Evolutionary conservation across 2,329 filamentous ascomycete species (phyloP), one percentile per base, ranked within the genome.

Genomic region (Aspergillus tamarii): DNA sequence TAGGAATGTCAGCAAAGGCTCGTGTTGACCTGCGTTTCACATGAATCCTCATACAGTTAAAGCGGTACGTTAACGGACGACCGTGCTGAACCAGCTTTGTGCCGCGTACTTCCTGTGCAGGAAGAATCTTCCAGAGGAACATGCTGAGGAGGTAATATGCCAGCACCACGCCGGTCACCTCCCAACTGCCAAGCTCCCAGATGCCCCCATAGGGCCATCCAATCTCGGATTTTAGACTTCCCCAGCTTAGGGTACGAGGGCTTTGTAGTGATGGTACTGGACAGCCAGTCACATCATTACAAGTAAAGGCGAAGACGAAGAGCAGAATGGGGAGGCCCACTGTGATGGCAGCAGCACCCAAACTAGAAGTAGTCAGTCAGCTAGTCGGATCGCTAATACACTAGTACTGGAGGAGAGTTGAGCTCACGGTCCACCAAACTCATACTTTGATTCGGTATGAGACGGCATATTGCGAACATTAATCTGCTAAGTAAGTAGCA

Each of bases 261-360:
- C 85, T 84, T 32, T 96, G 84, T 9, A 93, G 84, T 8, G 91
- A 91, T 7, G 93, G 92, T 2, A 91, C 88, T 48, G 94, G 94
- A 74, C 94, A 97, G 63, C 94, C 94, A 11, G 92, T 89, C 65
- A 94, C 83, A 75, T 97, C 93, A 80, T 97, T 97, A 84, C 94
- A 97, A 71, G 89, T 83, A 74, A 97, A 96, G 52, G 89, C 85
- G 74, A 94, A 89, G 70, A 88, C 76, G 79, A 94, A 95, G 71
- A 92, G 87, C 68, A 93, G 84, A 48, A 94, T 64, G 0, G 94
- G 94, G 0, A 97, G 87, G 61, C 89, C 88, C 71, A 95, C 89
- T 4, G 90, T 91, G 73, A 97, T 91, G 65, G 80, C 84, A 61
- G 89, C 85, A 46, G 91, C 91, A 61, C 93, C 93, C 34, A 89